Conservation (phyloP, 768 basidiomycete genomes). For the Tylopilus subfusipes region DNA sequence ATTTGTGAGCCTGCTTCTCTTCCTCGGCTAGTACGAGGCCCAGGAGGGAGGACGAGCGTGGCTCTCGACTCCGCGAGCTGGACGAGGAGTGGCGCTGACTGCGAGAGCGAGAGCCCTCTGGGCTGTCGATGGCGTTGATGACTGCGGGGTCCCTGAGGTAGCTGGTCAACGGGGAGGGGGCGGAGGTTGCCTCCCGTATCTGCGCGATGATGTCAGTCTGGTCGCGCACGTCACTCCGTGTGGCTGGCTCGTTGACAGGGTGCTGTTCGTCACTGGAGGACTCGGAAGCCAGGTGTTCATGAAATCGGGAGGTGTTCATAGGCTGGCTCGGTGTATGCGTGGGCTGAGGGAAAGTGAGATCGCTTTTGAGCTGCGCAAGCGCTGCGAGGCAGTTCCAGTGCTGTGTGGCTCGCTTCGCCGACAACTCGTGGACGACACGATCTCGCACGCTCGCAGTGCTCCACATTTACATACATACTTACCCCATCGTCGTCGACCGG, state of each 20-base stretch:
- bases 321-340: background rate
- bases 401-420: background rate
- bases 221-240: constrained; percentile 3
- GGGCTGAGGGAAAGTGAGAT: constrained; percentile 7
- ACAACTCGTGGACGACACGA: background rate
- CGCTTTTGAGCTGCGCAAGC: background rate
- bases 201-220: constrained; percentile 36
- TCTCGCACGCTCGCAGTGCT: background rate
- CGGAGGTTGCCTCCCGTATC: constrained; percentile 42
- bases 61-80: constrained; percentile 38
- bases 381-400: background rate
- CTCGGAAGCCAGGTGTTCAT: constrained; percentile 29
- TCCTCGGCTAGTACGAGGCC: constrained; percentile 49
- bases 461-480: background rate
- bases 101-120: constrained; percentile 28
- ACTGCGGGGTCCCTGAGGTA: constrained; percentile 45
- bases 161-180: constrained; percentile 43
- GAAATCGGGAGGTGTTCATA: constrained; percentile 31
- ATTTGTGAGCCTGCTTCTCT: constrained; percentile 52
- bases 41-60: constrained; percentile 38
- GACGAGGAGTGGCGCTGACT: constrained; percentile 34
- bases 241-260: constrained; percentile 6
- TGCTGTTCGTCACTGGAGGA: constrained; percentile 9
- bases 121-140: constrained; percentile 32
- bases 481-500: too few species aligned